phyloP scores from a whole-genome alignment of 1,284 basidiomycete genomes.

The Kalmanozyma brasiliensis region DNA sequence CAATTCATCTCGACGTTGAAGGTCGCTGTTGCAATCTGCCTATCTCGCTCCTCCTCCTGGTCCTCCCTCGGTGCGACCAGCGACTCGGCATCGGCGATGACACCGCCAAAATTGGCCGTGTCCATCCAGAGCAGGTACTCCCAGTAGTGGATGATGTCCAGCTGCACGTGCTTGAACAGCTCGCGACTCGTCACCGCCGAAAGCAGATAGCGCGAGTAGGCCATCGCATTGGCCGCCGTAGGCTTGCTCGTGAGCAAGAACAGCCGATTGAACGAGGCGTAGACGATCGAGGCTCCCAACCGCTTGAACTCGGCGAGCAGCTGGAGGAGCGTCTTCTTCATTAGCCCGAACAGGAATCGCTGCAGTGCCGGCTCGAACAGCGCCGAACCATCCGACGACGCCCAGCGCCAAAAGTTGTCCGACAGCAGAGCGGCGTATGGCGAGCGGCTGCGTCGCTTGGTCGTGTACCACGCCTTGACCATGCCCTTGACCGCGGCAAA shows the following conservation, averaged over 20 bases:
- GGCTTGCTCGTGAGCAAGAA: conserved; percentile 94
- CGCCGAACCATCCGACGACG: conserved; percentile 81
- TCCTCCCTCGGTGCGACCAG: conserved; percentile 13
- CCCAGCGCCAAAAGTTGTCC: conserved; percentile 98
- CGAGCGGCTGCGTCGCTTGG: conserved; percentile 76
- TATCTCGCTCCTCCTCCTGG: conserved; percentile 69
- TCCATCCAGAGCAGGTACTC: conserved; percentile 98
- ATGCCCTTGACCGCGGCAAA: conserved; percentile 87
- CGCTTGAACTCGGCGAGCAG: conserved; percentile 96
- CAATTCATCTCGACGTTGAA: conserved; percentile 80
- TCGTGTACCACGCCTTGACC: conserved; percentile 92
- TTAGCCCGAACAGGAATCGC: conserved; percentile 91
- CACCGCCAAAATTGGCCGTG: conserved; percentile 88
- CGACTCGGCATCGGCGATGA: conserved; percentile 72
- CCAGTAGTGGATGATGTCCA: conserved; percentile 89
- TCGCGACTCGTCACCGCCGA: conserved; percentile 94
- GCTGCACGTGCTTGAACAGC: conserved; percentile 90
- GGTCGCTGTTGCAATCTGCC: conserved; percentile 69
- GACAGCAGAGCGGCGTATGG: conserved; percentile 71
- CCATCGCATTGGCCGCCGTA: conserved; percentile 87
- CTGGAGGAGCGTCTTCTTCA: conserved; percentile 98
- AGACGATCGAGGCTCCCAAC: conserved; percentile 86
- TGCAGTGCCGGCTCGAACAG: conserved; percentile 95
- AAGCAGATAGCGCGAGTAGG: conserved; percentile 91
- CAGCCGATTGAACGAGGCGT: conserved; percentile 92